Evolutionary conservation across 2,329 filamentous ascomycete species (phyloP).

Genomic region (Monosporascus sp.): DNA sequence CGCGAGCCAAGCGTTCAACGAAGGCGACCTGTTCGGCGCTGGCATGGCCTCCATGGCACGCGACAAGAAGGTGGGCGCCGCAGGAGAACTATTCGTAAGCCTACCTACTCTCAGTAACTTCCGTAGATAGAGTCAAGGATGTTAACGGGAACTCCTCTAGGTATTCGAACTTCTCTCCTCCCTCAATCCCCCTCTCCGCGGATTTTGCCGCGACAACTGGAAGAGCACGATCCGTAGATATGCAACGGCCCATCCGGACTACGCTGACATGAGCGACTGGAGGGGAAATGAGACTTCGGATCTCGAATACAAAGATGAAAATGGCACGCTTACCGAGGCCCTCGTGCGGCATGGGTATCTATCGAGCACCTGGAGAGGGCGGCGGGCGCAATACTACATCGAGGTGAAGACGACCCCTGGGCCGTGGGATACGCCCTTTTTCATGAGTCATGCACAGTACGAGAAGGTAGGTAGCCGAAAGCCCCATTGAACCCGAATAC

Average conservation of each 20-base stretch:
- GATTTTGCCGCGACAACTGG: conserved; percentile 40
- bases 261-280: conserved; percentile 35
- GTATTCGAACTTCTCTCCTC: conserved; percentile 36
- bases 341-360: conserved; percentile 31
- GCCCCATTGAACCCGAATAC: background rate
- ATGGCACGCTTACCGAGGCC: conserved; percentile 27
- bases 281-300: conserved; percentile 39
- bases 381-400: conserved; percentile 37
- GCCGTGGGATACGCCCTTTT: conserved; percentile 36
- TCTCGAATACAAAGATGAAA: conserved; percentile 37
- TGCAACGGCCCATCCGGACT: conserved; percentile 33
- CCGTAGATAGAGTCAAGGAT: background rate
- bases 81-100: conserved; percentile 23
- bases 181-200: conserved; percentile 22
- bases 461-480: conserved; percentile 28
- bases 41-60: conserved; percentile 5
- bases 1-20: background rate
- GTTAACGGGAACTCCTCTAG: conserved; percentile 19
- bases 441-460: conserved; percentile 41
- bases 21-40: background rate
- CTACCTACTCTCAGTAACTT: background rate
- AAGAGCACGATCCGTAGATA: conserved; percentile 41
- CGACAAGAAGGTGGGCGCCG: conserved; percentile 21
- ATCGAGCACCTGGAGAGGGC: conserved; percentile 18
- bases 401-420: conserved; percentile 47